A percentile compares a stretch with the other conserved stretches of the same genome.
phyloP scores from a whole-genome alignment of 768 basidiomycete genomes.

The Dioszegia hungarica region DNA sequence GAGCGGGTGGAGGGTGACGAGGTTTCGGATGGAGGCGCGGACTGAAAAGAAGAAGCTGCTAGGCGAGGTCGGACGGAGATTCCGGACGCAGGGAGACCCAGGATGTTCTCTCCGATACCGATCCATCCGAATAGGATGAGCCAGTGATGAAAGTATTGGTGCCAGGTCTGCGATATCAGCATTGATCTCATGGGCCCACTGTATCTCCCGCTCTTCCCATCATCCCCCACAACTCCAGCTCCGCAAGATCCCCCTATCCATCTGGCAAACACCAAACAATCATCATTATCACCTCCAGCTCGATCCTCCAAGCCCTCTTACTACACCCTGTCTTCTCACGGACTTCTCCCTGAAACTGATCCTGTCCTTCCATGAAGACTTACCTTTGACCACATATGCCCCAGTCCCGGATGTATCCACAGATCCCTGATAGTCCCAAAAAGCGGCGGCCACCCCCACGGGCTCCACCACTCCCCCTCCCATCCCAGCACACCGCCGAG shows the following conservation, averaged over 20 bases:
- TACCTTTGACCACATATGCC: conserved; percentile 37
- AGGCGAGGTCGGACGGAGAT: conserved; percentile 7
- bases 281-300: background rate
- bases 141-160: conserved; percentile 28
- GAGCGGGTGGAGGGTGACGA: conserved; percentile 3
- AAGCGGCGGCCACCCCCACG: conserved; percentile 39
- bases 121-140: conserved; percentile 33
- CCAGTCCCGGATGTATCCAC: conserved; percentile 33
- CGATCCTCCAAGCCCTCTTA: background rate
- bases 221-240: too few species aligned
- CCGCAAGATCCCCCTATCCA: too few species aligned
- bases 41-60: too few species aligned
- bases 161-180: conserved; percentile 37
- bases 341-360: too few species aligned
- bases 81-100: conserved; percentile 31
- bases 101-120: conserved; percentile 34
- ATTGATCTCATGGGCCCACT: too few species aligned
- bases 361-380: background rate
- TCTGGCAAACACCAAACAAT: too few species aligned
- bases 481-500: conserved; percentile 29
- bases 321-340: too few species aligned
- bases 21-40: too few species aligned
- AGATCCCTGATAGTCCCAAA: conserved; percentile 29
- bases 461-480: conserved; percentile 31
- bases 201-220: too few species aligned